These are phyloP conservation scores for Nakazawaea ambrosiae DNA, from an alignment of 805 yeast genomes.

Conservation along the genomic window DNA sequence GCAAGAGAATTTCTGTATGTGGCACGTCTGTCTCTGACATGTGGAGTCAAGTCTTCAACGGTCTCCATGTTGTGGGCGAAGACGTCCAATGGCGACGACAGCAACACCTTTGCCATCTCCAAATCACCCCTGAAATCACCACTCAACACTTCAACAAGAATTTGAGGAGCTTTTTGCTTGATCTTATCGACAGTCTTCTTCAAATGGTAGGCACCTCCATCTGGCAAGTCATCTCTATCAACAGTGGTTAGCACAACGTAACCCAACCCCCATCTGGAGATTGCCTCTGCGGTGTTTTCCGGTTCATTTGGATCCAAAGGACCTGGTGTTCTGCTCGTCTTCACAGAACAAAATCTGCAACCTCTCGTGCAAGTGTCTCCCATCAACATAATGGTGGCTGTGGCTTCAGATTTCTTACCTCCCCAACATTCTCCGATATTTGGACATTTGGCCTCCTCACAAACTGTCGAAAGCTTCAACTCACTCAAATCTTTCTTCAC, in stretches of 20 bases:
- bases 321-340: constrained; percentile 81
- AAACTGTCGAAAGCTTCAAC: constrained; percentile 85
- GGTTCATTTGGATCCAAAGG: constrained; percentile 96
- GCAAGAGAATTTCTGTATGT: constrained; percentile 82
- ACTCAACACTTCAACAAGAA: constrained; percentile 84
- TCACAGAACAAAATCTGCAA: constrained; percentile 96
- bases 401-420: constrained; percentile 87
- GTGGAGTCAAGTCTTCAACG: constrained; percentile 91
- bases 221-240: constrained; percentile 89
- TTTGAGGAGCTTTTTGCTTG: constrained; percentile 83
- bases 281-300: constrained; percentile 95
- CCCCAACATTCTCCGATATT: constrained; percentile 99
- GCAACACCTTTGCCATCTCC: constrained; percentile 71
- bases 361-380: constrained; percentile 99
- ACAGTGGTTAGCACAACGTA: constrained; percentile 96
- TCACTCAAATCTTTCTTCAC: constrained; percentile 85
- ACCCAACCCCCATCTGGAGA: constrained; percentile 96
- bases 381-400: constrained; percentile 95
- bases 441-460: constrained; percentile 99
- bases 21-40: constrained; percentile 93
- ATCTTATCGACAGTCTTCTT: constrained; percentile 81
- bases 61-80: constrained; percentile 97
- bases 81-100: constrained; percentile 85
- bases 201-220: constrained; percentile 91
- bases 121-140: constrained; percentile 96